phyloP scores from a whole-genome alignment of 2,329 filamentous ascomycete genomes.

The Clonostachys rhizophaga region DNA sequence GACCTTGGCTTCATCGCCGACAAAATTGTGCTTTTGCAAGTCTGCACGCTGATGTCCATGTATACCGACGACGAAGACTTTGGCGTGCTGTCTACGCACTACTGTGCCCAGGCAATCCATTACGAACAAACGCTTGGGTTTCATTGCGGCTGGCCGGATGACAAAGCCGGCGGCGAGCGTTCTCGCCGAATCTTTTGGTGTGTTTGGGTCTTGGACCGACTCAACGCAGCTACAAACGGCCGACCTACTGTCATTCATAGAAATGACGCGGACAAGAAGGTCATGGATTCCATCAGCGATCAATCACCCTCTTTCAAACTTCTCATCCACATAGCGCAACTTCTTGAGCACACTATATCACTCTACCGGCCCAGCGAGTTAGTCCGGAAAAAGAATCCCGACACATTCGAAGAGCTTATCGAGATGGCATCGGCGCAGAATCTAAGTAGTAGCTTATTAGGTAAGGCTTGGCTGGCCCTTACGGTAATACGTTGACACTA shows the following conservation, averaged over 20 bases:
- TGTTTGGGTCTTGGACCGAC: slow-evolving; percentile 13
- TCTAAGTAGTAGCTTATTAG: slow-evolving; percentile 7
- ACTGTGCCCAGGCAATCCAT: slow-evolving; percentile 12
- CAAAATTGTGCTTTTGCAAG: slow-evolving; percentile 7
- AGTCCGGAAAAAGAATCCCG: slow-evolving; percentile 3
- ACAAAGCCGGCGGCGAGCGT: slow-evolving; percentile 7
- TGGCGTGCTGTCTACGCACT: slow-evolving; percentile 8
- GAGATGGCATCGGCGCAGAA: slow-evolving; percentile 5
- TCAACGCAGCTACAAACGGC: slow-evolving; percentile 13
- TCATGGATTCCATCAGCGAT: slow-evolving; percentile 9
- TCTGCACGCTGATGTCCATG: slow-evolving; percentile 9
- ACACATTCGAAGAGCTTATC: slow-evolving; percentile 9
- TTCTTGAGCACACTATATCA: slow-evolving; percentile 12
- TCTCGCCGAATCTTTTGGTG: slow-evolving; percentile 13
- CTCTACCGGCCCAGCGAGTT: slow-evolving; percentile 9
- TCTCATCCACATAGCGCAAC: slow-evolving; percentile 10
- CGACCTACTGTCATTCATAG: slow-evolving; percentile 14
- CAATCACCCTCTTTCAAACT: slow-evolving; percentile 12
- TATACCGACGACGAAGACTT: slow-evolving; percentile 7
- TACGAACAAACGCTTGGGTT: slow-evolving; percentile 14
- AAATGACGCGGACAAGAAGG: slow-evolving; percentile 10
- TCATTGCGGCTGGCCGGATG: slow-evolving; percentile 13
- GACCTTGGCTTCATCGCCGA: slow-evolving; percentile 8
- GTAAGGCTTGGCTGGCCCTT: slow-evolving; percentile 2
- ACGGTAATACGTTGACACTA: not conserved